These are phyloP conservation scores for Didymella keratinophila DNA, from an alignment of 2,329 filamentous ascomycete genomes.

Conservation along the genomic window DNA sequence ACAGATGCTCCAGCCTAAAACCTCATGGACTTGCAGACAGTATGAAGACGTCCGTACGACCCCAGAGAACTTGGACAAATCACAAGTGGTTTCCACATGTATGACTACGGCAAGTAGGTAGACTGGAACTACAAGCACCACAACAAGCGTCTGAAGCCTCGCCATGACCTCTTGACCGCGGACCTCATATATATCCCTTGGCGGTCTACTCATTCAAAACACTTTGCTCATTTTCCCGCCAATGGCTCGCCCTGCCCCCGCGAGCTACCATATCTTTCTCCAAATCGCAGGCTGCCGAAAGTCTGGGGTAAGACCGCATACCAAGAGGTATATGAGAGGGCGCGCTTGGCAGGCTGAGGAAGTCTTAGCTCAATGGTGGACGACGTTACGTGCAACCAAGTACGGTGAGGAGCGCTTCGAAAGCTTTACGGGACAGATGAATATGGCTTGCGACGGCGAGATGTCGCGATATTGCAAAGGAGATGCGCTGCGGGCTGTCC, in stretches of 20 bases:
- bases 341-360: constrained; percentile 2
- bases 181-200: constrained; percentile 12
- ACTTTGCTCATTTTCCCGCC: constrained; percentile 3
- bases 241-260: constrained; percentile 1
- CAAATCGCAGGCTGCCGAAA: not conserved
- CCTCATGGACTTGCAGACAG: not conserved
- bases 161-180: constrained; percentile 2
- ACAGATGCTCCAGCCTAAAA: not conserved
- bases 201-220: not conserved
- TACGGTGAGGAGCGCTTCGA: not conserved
- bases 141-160: constrained; percentile 11
- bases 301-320: constrained; percentile 5
- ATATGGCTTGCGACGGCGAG: constrained; percentile 2
- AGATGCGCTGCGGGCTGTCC: not conserved
- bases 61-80: not conserved
- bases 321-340: not conserved
- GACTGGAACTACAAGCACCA: not conserved
- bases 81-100: too few species aligned
- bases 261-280: not conserved
- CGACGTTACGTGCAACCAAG: not conserved
- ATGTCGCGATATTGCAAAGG: not conserved
- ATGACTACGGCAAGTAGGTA: not conserved
- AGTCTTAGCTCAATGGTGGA: not conserved
- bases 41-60: not conserved
- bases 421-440: not conserved